Base-by-base conservation (phyloP, 768 basidiomycete species). In the Kwoniella sp. region DNA sequence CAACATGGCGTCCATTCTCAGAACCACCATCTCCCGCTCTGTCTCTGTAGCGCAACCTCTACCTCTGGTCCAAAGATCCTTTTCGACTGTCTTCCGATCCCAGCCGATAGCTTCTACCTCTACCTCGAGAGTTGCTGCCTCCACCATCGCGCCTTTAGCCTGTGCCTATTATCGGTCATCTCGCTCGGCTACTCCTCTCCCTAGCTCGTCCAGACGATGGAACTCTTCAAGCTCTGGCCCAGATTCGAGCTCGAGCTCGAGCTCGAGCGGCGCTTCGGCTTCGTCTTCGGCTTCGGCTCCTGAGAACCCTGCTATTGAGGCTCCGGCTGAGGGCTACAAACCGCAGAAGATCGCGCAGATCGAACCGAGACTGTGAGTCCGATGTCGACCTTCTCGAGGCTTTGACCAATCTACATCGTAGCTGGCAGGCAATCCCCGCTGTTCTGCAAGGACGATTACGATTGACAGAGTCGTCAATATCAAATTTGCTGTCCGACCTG, bases 281-380 rank as follows among this genome's bases (percentile, higher is more conserved):
- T n/a, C n/a, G n/a, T n/a, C n/a, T n/a, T 44, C 40, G 33, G 13
- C 33, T 6, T 13, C 33, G 5, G 25, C 52, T 1, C 30, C 30
- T 25, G 44, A 62, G 36, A 55, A 53, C 40, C 52, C 62, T 6
- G 26, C 33, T 22, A 62, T 67, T 15, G 65, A 61, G 44, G 65
- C 65, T 33, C 65, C 65, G 4, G n/a, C 22, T 17, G 56, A 58
- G 26, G 53, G 36, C 8, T 19, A n/a, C n/a, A 63, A 48, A 36
- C 25, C 68, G 3, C 71, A 72, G 63, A 62, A 69, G 29, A 58
- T 73, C 24, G 71, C 49, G 22, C 65, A 76, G 58, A 66, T 76
- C 9, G 67, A 73, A 58, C 71, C 71, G 1, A 68, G 74, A 63
- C 57, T 76, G 74, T 76, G 54, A 68, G 71, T 68, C 21, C 33